Evolutionary conservation across 331 rosid species (phyloP), one percentile per base, ranked within the genome.

Genomic region (Malus hybrid): DNA sequence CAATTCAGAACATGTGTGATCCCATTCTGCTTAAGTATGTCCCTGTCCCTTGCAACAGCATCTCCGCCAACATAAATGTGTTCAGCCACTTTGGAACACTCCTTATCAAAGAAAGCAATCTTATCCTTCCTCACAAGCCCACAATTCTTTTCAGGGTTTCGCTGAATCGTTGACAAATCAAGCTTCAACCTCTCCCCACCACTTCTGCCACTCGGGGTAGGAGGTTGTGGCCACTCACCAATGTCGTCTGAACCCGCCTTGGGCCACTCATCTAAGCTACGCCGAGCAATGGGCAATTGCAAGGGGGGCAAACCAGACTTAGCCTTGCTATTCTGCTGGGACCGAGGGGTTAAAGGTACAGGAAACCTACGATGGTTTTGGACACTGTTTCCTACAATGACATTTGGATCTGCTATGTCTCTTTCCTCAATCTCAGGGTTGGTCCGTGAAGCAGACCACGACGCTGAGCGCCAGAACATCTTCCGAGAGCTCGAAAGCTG

Each of bases 241-340:
- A 95, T 92, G 69, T 95, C 99, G 2, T 95, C 99, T 0, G 97
- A 92, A 36, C 99, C 86, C 1, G 99, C 96, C 81, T 86, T 90
- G 6, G 99, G 99, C 99, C 99, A 95, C 87, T 95, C 99, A 7
- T 95, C 97, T 65, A 95, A 81, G 87, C 97, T 95, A 79, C 96
- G 86, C 50, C 93, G 92, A 79, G 99, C 96, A 70, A 95, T 89
- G n/a, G 99, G 88, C 24, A 95, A 77, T 13, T 94, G 97, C 70
- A 94, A 82, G 7, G 97, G 99, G 7, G 99, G 97, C 79, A 92
- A 77, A 78, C 91, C 83, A 30, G 97, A 92, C 82, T 97, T 75
- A 24, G 91, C 93, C 86, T 95, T 95, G 80, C 90, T 84, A 72
- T 74, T 89, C 64, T 95, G 99, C 82, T 95, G 99, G 65, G 97